These are phyloP conservation scores for Microascus cirrosus DNA, from an alignment of 2,329 filamentous ascomycete genomes.

Conservation along the genomic window DNA sequence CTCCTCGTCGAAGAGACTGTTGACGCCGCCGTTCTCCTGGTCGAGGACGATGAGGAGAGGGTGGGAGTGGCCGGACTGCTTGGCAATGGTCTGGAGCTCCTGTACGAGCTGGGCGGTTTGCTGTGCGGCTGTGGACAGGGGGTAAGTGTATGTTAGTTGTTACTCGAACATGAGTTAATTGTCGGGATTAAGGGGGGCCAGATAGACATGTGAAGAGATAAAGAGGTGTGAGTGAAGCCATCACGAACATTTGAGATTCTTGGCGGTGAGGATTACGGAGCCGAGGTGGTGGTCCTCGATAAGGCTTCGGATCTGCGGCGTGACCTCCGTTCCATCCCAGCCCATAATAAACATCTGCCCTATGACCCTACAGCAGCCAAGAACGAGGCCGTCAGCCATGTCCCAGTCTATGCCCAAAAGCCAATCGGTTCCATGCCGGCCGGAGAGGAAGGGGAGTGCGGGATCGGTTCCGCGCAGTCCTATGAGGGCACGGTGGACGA, in stretches of 20 bases:
- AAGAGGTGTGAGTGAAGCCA: background rate
- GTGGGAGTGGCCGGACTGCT: conserved; percentile 78
- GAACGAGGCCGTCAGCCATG: background rate
- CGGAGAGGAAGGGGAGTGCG: background rate
- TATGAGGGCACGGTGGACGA: background rate
- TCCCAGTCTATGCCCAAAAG: background rate
- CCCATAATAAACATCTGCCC: conserved; percentile 75
- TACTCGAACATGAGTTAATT: conserved; percentile 1
- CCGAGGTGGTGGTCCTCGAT: conserved; percentile 82
- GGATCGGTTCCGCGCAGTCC: background rate
- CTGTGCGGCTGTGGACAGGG: conserved; percentile 63
- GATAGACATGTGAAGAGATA: background rate
- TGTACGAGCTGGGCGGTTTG: conserved; percentile 81
- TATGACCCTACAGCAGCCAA: conserved; percentile 45
- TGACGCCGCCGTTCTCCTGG: conserved; percentile 96
- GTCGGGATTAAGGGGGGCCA: conserved; percentile 3
- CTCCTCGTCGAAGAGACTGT: conserved; percentile 90
- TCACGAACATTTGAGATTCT: conserved; percentile 68
- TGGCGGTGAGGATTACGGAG: conserved; percentile 73
- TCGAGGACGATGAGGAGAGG: conserved; percentile 86
- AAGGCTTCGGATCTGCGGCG: conserved; percentile 68
- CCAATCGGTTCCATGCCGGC: background rate
- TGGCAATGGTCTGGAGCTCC: conserved; percentile 85
- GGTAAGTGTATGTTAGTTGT: conserved; percentile 8
- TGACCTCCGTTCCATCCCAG: conserved; percentile 76